These are phyloP conservation scores for Puccinia sorghi DNA, from an alignment of 1,284 basidiomycete species.

Conservation along the genomic window DNA sequence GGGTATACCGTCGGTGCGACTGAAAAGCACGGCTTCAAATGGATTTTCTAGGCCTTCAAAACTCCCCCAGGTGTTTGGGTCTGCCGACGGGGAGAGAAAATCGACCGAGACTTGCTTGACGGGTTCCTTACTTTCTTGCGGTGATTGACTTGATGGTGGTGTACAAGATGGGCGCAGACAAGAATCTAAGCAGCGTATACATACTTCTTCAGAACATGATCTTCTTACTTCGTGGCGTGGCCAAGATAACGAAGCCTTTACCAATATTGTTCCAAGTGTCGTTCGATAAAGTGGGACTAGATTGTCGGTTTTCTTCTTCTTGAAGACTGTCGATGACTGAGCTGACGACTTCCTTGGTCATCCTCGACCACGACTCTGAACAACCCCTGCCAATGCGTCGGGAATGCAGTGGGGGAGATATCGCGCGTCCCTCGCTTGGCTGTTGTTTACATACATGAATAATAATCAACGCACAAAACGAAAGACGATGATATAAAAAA, in stretches of 20 bases:
- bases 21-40: conserved; percentile 37
- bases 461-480: neutral
- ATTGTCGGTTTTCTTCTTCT: conserved; percentile 2
- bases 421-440: conserved; percentile 3
- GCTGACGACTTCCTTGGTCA: conserved; percentile 1
- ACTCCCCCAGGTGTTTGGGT: conserved; percentile 1
- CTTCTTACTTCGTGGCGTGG: neutral
- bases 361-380: neutral
- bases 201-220: neutral
- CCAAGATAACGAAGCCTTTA: neutral
- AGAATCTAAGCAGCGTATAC: conserved; percentile 13
- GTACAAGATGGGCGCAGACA: conserved; percentile 13
- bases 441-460: neutral
- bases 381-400: neutral
- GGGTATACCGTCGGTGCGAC: conserved; percentile 13
- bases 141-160: conserved; percentile 21
- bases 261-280: conserved; percentile 28
- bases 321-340: conserved; percentile 13
- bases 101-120: neutral
- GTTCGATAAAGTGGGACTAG: conserved; percentile 24
- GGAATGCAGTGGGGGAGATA: conserved; percentile 28
- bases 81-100: conserved; percentile 13
- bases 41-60: conserved; percentile 12
- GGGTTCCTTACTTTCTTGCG: neutral
- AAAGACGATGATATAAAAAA: neutral